Percentiles rank a stretch among this genome's conserved stretches.
Evolutionary conservation across 2,329 filamentous ascomycete genomes (phyloP).

Genomic region (Lecanicillium sp.): DNA sequence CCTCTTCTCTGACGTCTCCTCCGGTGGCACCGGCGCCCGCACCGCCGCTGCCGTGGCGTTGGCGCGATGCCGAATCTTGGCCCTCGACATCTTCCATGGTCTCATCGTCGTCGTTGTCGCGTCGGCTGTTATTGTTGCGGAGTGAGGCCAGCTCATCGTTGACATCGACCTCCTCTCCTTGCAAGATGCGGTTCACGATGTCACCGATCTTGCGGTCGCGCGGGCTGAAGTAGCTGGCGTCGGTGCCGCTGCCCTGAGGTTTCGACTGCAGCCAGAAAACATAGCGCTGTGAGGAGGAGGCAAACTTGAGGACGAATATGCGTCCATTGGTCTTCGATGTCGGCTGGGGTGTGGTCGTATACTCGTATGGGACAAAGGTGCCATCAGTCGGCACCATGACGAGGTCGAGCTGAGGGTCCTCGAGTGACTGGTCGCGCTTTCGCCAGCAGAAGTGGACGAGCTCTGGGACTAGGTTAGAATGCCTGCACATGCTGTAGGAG

Average conservation of each 20-base stretch:
- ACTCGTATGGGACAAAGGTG: constrained; percentile 76
- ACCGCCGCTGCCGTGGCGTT: constrained; percentile 63
- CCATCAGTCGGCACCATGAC: constrained; percentile 91
- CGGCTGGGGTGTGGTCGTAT: constrained; percentile 48
- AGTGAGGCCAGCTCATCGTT: constrained; percentile 63
- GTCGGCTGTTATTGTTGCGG: constrained; percentile 42
- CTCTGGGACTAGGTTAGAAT: constrained; percentile 42
- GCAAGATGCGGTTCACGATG: constrained; percentile 76
- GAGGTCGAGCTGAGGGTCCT: constrained; percentile 76
- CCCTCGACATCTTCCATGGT: constrained; percentile 58
- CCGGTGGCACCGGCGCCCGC: constrained; percentile 83
- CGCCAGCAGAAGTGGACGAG: constrained; percentile 98
- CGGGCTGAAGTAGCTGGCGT: constrained; percentile 74
- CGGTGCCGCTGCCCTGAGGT: constrained; percentile 62
- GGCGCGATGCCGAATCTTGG: constrained; percentile 47
- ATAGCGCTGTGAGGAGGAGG: constrained; percentile 82
- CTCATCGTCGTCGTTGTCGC: constrained; percentile 57
- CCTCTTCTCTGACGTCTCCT: constrained; percentile 86
- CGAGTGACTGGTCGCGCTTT: constrained; percentile 62
- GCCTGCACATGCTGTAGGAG: background rate
- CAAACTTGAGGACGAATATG: constrained; percentile 90
- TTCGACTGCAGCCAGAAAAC: constrained; percentile 97
- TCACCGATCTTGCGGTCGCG: constrained; percentile 83
- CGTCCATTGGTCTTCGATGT: constrained; percentile 73
- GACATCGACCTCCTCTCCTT: constrained; percentile 84